These are phyloP conservation scores for Backusella mclennaniae DNA, from an alignment of 192 early-diverging fungal genomes.

Conservation along the genomic window DNA sequence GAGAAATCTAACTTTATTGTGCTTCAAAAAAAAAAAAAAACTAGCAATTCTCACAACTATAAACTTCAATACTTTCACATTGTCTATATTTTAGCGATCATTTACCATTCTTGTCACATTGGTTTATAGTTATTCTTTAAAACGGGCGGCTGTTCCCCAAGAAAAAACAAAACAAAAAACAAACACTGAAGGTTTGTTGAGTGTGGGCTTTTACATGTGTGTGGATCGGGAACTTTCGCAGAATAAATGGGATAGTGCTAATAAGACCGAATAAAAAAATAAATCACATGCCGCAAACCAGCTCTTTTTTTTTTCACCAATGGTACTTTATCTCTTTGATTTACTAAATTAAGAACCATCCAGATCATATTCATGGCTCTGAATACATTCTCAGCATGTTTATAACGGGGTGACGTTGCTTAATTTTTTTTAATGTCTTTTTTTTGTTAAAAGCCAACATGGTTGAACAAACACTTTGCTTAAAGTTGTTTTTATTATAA, in stretches of 20 bases:
- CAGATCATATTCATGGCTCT: background rate
- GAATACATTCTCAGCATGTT: background rate
- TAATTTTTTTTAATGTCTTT: background rate
- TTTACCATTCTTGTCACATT: background rate
- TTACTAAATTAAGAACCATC: background rate
- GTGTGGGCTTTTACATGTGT: background rate
- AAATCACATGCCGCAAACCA: background rate
- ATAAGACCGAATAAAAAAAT: background rate
- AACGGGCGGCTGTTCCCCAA: background rate
- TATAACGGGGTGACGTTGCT: background rate
- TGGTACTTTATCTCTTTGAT: background rate
- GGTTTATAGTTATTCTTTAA: background rate
- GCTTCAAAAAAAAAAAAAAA: background rate
- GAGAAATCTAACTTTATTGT: background rate
- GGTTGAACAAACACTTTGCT: background rate
- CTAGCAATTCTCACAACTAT: background rate
- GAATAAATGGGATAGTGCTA: background rate
- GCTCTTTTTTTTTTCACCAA: background rate
- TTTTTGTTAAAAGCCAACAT: background rate
- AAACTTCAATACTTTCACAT: background rate
- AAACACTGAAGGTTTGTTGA: background rate
- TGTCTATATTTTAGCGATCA: background rate
- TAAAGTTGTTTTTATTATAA: background rate
- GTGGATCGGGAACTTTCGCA: conserved; percentile 3
- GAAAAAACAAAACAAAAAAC: background rate